Evolutionary conservation across 2,329 filamentous ascomycete species (phyloP), one percentile per base, ranked within the genome.

Genomic region (Fusarium bulbicola): DNA sequence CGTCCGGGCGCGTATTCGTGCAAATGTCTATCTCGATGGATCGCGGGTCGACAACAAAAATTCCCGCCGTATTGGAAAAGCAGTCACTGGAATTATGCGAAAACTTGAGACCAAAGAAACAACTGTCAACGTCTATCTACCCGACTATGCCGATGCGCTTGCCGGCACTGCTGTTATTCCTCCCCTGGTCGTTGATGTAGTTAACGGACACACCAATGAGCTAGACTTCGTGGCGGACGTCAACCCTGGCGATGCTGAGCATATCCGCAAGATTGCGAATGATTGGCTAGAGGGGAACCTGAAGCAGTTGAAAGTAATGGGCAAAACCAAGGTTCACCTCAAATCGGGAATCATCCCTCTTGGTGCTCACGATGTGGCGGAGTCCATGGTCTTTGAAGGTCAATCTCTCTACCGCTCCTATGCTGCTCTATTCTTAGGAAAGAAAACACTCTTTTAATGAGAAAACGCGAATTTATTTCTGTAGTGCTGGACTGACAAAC

Each of bases 211-310:
- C 76, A 90, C 86, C 21, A 98, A 93, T 6, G 85, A 89, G 63
- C 85, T 98, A 64, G 93, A 98, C 77, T 91, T 98, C 75, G 82
- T 96, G 61, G 89, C 92, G 46, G 91, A 96, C 69, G 82, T 98
- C 43, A 85, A 88, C 42, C 92, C 94, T 32, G 95, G 95, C 36
- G 90, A 95, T 77, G 85, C 93, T 20, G 90, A 95, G 61, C 92
- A 91, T 11, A 90, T 98, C 75, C 91, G 93, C 67, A 88, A 88
- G 66, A 88, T 98, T 71, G 94, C 93, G 52, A 94, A 96, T 80
- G 93, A 97, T 81, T 98, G 94, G 91, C 84, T 99, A 68, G 91
- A 93, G 60, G 95, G 95, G 43, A 91, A 90, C 60, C 85, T 98
- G 65, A 88, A 90, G 16, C 86, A 88, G 63, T 83, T 99, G 64